phyloP scores from a whole-genome alignment of 2,329 filamentous ascomycete species.

The Fusarium vanettenii region DNA sequence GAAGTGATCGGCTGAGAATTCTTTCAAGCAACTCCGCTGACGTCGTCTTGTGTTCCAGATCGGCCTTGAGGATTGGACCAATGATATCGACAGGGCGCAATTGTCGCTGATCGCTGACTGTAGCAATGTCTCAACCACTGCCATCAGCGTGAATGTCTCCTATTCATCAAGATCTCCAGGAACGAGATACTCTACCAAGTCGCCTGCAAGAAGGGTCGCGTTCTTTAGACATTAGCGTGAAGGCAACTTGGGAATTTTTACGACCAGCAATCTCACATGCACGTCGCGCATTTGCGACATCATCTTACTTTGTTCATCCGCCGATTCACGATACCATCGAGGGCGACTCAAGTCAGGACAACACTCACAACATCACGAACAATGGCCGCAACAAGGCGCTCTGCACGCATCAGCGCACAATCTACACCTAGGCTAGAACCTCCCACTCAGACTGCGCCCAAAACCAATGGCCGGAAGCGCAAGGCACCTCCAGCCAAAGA shows the following conservation, averaged over 20 bases:
- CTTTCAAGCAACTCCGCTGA: slow-evolving; percentile 8
- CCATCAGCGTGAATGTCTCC: slow-evolving; percentile 20
- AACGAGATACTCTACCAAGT: background rate
- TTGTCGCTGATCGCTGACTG: background rate
- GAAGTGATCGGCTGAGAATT: background rate
- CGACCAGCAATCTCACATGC: slow-evolving; percentile 22
- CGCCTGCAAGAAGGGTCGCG: background rate
- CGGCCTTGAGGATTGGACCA: background rate
- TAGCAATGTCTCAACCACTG: background rate
- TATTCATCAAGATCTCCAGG: slow-evolving; percentile 2
- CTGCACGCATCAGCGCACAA: slow-evolving; percentile 54
- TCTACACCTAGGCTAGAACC: slow-evolving; percentile 24
- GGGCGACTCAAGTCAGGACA: background rate
- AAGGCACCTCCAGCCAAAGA: slow-evolving; percentile 43
- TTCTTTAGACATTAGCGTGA: background rate
- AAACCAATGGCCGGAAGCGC: slow-evolving; percentile 49
- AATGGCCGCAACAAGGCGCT: slow-evolving; percentile 52
- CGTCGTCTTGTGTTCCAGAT: slow-evolving; percentile 2
- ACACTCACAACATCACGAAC: slow-evolving; percentile 20
- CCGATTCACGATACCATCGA: slow-evolving; percentile 19
- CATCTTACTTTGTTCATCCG: background rate
- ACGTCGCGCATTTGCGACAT: slow-evolving; percentile 8
- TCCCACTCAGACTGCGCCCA: slow-evolving; percentile 34
- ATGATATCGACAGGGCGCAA: slow-evolving; percentile 24
- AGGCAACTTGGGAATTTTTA: background rate